Evolutionary conservation across 257 asterid species (phyloP).

Genomic region (Paulownia fortunei): DNA sequence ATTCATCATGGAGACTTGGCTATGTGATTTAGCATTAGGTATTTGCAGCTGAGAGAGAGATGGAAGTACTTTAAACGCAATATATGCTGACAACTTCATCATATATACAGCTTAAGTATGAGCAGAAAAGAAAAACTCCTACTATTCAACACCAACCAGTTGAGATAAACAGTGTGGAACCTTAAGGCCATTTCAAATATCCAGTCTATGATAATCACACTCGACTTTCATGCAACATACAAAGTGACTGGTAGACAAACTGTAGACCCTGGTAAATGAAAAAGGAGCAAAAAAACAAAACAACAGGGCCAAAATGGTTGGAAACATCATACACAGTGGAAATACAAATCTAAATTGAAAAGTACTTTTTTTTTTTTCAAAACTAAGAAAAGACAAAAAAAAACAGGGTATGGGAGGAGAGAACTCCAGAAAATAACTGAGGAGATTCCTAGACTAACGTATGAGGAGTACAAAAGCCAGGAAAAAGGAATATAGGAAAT

Average conservation of each 20-base stretch:
- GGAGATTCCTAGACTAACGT: neutral
- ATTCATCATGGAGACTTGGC: neutral
- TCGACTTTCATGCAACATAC: constrained; percentile 17
- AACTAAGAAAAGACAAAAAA: neutral
- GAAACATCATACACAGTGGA: neutral
- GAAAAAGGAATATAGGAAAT: neutral
- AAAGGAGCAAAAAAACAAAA: neutral
- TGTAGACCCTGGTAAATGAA: neutral
- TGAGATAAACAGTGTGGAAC: neutral
- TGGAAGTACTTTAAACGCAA: neutral
- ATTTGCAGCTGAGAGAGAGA: neutral
- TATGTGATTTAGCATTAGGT: neutral
- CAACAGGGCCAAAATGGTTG: neutral
- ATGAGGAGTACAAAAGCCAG: neutral
- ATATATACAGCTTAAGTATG: neutral
- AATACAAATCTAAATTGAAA: neutral
- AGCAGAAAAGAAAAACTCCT: neutral
- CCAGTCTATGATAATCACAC: neutral
- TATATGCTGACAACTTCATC: neutral
- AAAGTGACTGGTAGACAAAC: neutral
- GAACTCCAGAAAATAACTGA: neutral
- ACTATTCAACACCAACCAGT: neutral
- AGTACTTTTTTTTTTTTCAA: neutral
- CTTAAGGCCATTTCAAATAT: neutral
- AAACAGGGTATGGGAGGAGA: neutral